phyloP scores from a whole-genome alignment of 345 rosid species.

The Moringa oleifera region DNA sequence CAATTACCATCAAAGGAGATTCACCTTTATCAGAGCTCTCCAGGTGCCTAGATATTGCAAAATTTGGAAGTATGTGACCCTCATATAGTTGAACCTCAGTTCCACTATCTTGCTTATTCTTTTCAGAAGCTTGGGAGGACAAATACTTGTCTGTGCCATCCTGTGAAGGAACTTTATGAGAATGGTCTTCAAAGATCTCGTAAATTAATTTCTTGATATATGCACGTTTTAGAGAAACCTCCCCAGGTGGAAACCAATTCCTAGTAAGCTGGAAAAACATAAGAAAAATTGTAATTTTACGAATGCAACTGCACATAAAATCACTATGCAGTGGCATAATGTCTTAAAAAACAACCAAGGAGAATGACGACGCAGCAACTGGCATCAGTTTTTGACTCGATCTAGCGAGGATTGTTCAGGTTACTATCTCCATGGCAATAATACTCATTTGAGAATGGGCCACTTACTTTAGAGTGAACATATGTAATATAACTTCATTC shows the following conservation, averaged over 20 bases:
- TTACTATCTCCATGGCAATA: too few species aligned
- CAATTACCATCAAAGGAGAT: constrained; percentile 10
- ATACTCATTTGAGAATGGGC: too few species aligned
- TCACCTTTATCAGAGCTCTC: constrained; percentile 1
- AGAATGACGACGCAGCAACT: not conserved
- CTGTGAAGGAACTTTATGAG: constrained; percentile 21
- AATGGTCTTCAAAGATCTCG: constrained; percentile 48
- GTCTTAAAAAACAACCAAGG: not conserved
- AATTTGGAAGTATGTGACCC: constrained; percentile 4
- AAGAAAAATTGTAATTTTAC: not conserved
- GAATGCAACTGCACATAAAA: not conserved
- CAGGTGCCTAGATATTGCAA: constrained; percentile 8
- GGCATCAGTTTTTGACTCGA: not conserved
- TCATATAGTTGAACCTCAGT: constrained; percentile 22
- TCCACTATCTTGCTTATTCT: constrained; percentile 32
- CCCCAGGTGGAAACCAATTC: constrained; percentile 81
- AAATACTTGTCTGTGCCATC: constrained; percentile 26
- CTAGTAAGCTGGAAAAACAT: constrained; percentile 53
- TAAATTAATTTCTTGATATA: constrained; percentile 56
- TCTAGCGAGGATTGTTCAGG: not conserved
- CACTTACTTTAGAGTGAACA: too few species aligned
- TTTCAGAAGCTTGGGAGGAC: constrained; percentile 24
- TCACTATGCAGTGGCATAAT: not conserved
- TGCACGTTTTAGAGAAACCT: constrained; percentile 76
- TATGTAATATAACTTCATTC: too few species aligned